Conservation (phyloP, 257 asterid genomes). For the Hygrophila difformis region DNA sequence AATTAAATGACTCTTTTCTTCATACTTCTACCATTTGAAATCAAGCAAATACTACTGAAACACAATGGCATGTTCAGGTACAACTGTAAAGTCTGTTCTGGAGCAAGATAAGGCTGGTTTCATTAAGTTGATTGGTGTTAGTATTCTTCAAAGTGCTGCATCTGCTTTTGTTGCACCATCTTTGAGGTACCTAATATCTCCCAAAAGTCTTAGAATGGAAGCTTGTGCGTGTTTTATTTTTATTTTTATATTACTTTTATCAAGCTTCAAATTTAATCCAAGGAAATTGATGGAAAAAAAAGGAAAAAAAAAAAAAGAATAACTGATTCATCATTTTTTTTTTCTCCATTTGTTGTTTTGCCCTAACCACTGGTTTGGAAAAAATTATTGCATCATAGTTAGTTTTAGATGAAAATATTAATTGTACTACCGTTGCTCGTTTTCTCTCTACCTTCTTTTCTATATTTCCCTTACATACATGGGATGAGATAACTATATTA, state of each 20-base stretch:
- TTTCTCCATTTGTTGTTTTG: constrained; percentile 7
- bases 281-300: too few relatives aligned
- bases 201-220: constrained; percentile 4
- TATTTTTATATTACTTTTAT: too few relatives aligned
- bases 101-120: constrained; percentile 93
- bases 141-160: constrained; percentile 98
- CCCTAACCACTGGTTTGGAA: constrained; percentile 1
- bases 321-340: too few relatives aligned
- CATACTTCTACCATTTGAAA: constrained; percentile 14
- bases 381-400: neutral
- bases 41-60: constrained; percentile 13
- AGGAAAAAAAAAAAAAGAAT: too few relatives aligned
- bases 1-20: neutral
- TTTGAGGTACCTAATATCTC: constrained; percentile 52
- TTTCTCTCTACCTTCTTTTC: too few relatives aligned
- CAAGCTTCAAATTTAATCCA: too few relatives aligned
- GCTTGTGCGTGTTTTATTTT: constrained; percentile 4
- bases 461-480: too few relatives aligned
- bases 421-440: too few relatives aligned
- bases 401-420: too few relatives aligned
- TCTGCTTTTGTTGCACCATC: constrained; percentile 97
- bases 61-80: constrained; percentile 47
- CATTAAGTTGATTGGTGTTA: constrained; percentile 75
- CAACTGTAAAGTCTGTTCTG: constrained; percentile 88
- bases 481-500: too few relatives aligned